These are phyloP conservation scores for Globisporangium camurandrum DNA, from an alignment of 352 stramenopile species.

Conservation along the genomic window DNA sequence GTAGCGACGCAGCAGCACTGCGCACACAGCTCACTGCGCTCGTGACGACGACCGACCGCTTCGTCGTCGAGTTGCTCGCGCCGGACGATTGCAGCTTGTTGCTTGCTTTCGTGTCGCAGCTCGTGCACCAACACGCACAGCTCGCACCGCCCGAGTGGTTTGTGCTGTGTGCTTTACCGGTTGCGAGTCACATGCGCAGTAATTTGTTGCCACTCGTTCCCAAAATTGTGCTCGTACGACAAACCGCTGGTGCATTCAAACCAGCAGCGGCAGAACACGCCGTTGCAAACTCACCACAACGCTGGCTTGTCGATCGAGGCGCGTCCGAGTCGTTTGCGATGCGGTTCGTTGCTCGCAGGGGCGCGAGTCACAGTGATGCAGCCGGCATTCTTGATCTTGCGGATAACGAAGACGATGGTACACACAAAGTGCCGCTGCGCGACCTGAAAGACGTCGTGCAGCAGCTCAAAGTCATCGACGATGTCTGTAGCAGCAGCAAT, in stretches of 20 bases:
- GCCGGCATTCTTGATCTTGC: not conserved
- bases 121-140: slow-evolving; percentile 48
- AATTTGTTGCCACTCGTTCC: slow-evolving; percentile 21
- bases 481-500: not conserved
- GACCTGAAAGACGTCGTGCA: not conserved
- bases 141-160: slow-evolving; percentile 45
- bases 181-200: slow-evolving; percentile 26
- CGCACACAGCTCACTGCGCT: slow-evolving; percentile 9
- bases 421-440: too few relatives aligned
- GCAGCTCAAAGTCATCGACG: not conserved
- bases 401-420: too few relatives aligned
- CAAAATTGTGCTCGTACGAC: slow-evolving; percentile 8
- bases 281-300: not conserved
- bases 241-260: not conserved
- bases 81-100: slow-evolving; percentile 20
- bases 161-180: slow-evolving; percentile 20
- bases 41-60: slow-evolving; percentile 26
- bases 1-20: slow-evolving; percentile 8
- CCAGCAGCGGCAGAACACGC: not conserved
- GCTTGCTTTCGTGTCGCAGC: slow-evolving; percentile 29
- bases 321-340: slow-evolving; percentile 11
- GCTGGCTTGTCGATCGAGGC: slow-evolving; percentile 13
- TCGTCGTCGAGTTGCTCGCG: slow-evolving; percentile 33
- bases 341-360: too few relatives aligned
- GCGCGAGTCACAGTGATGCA: slow-evolving; percentile 11